Conservation (phyloP, 2,329 filamentous ascomycete species). For the Aspergillus ruber region DNA sequence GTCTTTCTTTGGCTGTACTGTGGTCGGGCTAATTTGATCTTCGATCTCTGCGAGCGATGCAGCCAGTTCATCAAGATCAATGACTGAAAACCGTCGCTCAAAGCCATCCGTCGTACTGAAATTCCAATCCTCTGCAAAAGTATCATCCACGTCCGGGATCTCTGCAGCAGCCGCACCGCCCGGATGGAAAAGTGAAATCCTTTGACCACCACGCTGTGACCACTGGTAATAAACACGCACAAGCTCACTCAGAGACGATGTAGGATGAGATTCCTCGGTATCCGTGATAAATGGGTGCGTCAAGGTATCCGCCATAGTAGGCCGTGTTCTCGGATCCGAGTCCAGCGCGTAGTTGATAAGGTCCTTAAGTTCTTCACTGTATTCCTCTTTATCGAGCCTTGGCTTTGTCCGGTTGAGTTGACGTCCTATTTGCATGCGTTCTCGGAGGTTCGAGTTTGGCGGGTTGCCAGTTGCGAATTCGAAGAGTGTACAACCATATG, state of each 20-base stretch:
- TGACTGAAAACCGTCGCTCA: conserved; percentile 45
- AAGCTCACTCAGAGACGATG: conserved; percentile 38
- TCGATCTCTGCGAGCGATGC: conserved; percentile 42
- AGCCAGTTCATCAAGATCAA: conserved; percentile 40
- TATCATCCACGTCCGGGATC: conserved; percentile 38
- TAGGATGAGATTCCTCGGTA: conserved; percentile 40
- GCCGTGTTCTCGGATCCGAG: conserved; percentile 38
- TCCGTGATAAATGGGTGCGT: conserved; percentile 39
- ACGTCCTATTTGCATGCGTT: conserved; percentile 42
- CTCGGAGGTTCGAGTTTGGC: conserved; percentile 42
- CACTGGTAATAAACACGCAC: conserved; percentile 45
- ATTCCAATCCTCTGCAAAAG: conserved; percentile 53
- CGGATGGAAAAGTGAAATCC: conserved; percentile 54
- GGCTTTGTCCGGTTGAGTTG: conserved; percentile 38
- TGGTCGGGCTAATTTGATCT: conserved; percentile 32
- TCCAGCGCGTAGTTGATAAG: conserved; percentile 41
- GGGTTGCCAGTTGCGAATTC: conserved; percentile 46
- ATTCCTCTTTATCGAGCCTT: conserved; percentile 37
- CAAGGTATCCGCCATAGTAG: conserved; percentile 42
- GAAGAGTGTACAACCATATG: conserved; percentile 45
- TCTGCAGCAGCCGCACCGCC: conserved; percentile 54
- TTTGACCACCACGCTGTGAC: conserved; percentile 43
- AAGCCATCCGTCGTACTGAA: conserved; percentile 60
- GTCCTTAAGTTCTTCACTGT: conserved; percentile 40
- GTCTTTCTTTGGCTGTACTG: conserved; percentile 18